Percentiles rank a stretch among this genome's conserved stretches.
These are phyloP conservation scores for Podaxis mareebaensis DNA, from an alignment of 768 basidiomycete species.

Conservation along the genomic window DNA sequence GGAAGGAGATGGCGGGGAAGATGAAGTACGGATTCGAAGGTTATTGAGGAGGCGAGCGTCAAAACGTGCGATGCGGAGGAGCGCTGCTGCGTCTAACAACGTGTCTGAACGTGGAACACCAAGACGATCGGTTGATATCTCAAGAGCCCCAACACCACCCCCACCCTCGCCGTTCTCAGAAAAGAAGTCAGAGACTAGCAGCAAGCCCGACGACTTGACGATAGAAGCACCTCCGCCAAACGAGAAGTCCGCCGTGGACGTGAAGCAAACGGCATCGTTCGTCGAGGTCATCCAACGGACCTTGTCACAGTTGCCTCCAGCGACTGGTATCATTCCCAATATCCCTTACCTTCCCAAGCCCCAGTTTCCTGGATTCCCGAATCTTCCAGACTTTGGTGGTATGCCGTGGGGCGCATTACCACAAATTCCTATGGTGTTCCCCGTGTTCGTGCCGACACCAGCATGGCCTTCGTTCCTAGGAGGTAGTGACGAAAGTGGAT, in stretches of 20 bases:
- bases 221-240: slow-evolving; percentile 18
- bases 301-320: slow-evolving; percentile 60
- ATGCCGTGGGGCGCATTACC: slow-evolving; percentile 64
- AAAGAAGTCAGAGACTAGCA: not conserved
- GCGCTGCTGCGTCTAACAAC: slow-evolving; percentile 26
- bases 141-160: slow-evolving; percentile 33
- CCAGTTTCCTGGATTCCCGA: slow-evolving; percentile 64
- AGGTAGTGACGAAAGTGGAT: slow-evolving; percentile 29
- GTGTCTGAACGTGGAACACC: slow-evolving; percentile 23
- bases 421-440: slow-evolving; percentile 78
- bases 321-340: slow-evolving; percentile 49
- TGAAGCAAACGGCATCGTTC: slow-evolving; percentile 53
- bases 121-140: slow-evolving; percentile 31
- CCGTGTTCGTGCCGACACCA: slow-evolving; percentile 71
- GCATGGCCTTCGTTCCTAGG: slow-evolving; percentile 66
- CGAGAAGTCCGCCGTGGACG: slow-evolving; percentile 34
- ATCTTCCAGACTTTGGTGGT: slow-evolving; percentile 46
- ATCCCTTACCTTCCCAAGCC: slow-evolving; percentile 52
- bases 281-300: slow-evolving; percentile 78
- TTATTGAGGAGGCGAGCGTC: slow-evolving; percentile 33
- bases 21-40: slow-evolving; percentile 34
- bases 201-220: slow-evolving; percentile 1
- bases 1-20: slow-evolving; percentile 15
- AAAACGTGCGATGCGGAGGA: slow-evolving; percentile 33
- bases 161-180: slow-evolving; percentile 11